phyloP scores from a whole-genome alignment of 805 yeast species.

The Saturnispora kantuleensis region DNA sequence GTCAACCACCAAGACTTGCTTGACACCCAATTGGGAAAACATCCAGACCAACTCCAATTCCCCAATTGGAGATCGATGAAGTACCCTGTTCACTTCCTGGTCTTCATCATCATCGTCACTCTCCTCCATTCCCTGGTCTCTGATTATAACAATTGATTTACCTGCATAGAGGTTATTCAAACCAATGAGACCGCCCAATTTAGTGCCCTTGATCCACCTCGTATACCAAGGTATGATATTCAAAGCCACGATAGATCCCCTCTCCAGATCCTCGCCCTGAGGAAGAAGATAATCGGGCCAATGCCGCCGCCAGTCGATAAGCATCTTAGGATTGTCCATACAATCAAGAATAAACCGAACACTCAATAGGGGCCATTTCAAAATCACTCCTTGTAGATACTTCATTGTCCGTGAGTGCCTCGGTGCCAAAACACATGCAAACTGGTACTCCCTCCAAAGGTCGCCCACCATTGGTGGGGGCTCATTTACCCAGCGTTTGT shows the following conservation, averaged over 20 bases:
- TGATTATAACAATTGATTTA: constrained; percentile 28
- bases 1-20: too few relatives aligned
- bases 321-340: constrained; percentile 15
- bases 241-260: constrained; percentile 25
- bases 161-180: constrained; percentile 32
- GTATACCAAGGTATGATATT: constrained; percentile 36
- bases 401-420: constrained; percentile 58
- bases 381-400: constrained; percentile 63
- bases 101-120: not conserved
- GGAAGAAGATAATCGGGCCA: constrained; percentile 57
- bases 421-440: constrained; percentile 59
- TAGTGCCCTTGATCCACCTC: constrained; percentile 26
- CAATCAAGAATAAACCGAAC: constrained; percentile 46
- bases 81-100: not conserved
- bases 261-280: constrained; percentile 48
- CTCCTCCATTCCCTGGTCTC: constrained; percentile 13
- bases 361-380: constrained; percentile 82
- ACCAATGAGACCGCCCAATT: constrained; percentile 32
- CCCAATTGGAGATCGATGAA: not conserved
- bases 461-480: not conserved
- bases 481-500: not conserved
- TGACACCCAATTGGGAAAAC: too few relatives aligned
- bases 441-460: constrained; percentile 23
- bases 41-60: not conserved
- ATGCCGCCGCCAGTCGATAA: constrained; percentile 20